phyloP scores from a whole-genome alignment of 2,329 filamentous ascomycete species.

The Calonectria crousiana region DNA sequence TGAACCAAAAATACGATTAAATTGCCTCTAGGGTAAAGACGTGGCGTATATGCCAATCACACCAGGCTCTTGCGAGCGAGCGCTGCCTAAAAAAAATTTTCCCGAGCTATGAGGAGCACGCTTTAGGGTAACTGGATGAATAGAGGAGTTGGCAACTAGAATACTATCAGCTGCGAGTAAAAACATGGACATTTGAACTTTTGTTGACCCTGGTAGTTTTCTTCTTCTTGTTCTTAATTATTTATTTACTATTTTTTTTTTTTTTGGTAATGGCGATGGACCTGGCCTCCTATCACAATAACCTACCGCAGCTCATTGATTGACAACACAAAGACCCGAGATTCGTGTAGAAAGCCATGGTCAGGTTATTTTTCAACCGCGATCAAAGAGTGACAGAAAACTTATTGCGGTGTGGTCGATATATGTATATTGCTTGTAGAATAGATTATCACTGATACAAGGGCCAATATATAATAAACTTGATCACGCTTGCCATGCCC shows the following conservation, averaged over 20 bases:
- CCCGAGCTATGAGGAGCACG: background rate
- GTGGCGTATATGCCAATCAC: background rate
- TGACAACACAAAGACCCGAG: rapidly evolving
- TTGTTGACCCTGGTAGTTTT: too few species aligned
- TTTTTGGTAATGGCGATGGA: background rate
- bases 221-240: too few species aligned
- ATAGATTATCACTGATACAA: background rate
- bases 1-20: background rate
- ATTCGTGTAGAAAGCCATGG: background rate
- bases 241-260: background rate
- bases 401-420: too few species aligned
- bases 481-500: background rate
- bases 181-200: background rate
- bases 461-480: background rate
- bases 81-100: background rate
- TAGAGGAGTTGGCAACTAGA: background rate
- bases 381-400: background rate
- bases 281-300: background rate
- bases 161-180: background rate
- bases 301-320: background rate
- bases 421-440: too few species aligned
- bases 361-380: background rate
- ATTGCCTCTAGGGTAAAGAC: background rate
- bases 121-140: background rate
- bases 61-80: background rate